Base-by-base conservation (phyloP, 805 yeast genomes). In the Cyberlindnera maritima region DNA sequence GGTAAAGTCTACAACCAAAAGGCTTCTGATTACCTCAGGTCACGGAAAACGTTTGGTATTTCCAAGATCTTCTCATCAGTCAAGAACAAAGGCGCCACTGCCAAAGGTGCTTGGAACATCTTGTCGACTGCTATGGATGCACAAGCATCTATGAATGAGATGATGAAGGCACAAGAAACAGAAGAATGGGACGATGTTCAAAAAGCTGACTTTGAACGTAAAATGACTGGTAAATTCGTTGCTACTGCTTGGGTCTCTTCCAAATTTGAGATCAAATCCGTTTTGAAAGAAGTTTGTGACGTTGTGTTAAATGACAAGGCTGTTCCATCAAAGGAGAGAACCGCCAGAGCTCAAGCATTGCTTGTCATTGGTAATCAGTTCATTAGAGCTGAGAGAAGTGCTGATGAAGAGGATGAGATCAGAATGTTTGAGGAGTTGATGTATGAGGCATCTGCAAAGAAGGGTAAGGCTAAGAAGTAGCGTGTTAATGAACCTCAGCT, bases 171-270 rank as follows among this genome's bases (percentile, higher is more conserved):
- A 54, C 90, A 87, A 61, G 77, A 74, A 25, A 80, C 72, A 1
- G 75, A 70, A 44, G 69, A 70, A 37, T 64, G 74, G 69, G 79
- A 72, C 37, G 79, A 80, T 7, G 85, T 77, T 45, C 77, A 79
- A 57, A 77, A 80, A 52, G 89, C 83, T 1, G 94, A 89, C 61
- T 79, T 86, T 68, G 97, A 92, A 60, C 77, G 89, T 42, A 70
- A 79, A 47, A 77, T 92, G 52, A 82, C 89, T 45, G 98, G 99
- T 20, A 94, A 92, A 64, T 79, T 94, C 19, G 74, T 94, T 42
- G 92, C 94, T 8, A 90, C 96, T 1, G 95, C 96, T 17, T 94
- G 99, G 99, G 87, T 88, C 19, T 88, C 96, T 34, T 88, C 96
- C 18, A 83, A 86, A 56, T 84, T 81, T 66, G 99, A 94, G 69